phyloP scores from a whole-genome alignment of 225 moss, liverwort and hornwort species.

The Sphagnum tenellum region DNA sequence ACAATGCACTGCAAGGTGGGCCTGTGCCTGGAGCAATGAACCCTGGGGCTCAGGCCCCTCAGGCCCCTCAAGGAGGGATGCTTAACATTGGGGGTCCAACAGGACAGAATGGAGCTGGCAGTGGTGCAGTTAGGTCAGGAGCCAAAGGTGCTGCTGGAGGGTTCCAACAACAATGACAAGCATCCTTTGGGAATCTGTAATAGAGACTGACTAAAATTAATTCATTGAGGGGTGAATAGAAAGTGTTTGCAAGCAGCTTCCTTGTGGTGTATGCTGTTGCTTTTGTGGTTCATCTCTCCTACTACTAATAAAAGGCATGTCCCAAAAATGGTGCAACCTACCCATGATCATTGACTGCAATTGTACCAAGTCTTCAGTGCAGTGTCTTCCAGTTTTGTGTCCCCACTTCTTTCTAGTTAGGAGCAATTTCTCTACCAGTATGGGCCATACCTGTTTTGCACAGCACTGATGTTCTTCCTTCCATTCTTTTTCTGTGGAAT shows the following conservation, averaged over 20 bases:
- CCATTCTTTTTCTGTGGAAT: no score
- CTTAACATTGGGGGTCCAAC: conserved; percentile 12
- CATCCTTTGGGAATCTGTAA: conserved; percentile 11
- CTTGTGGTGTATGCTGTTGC: conserved; percentile 1
- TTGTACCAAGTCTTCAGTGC: no score
- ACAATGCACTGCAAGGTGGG: conserved; percentile 33
- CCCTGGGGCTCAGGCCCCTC: conserved; percentile 32
- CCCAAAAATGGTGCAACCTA: conserved; percentile 7
- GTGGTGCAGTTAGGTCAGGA: conserved; percentile 1
- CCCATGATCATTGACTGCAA: no score
- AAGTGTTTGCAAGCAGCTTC: conserved; percentile 12
- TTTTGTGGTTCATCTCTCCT: conserved; percentile 27
- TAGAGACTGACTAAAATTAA: conserved; percentile 25
- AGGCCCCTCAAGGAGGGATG: conserved; percentile 20
- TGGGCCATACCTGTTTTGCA: no score
- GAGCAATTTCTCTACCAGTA: no score
- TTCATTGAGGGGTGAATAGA: conserved; percentile 47
- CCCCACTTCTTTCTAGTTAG: no score
- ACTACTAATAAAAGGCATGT: conserved; percentile 46
- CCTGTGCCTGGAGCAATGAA: conserved; percentile 26
- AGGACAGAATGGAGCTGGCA: conserved; percentile 22
- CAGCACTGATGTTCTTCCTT: no score
- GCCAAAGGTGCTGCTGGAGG: conserved; percentile 36
- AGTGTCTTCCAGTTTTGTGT: no score
- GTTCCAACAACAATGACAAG: conserved; percentile 35